Base-by-base conservation (phyloP, 23 red algal species). In the Gracilaria caudata region DNA sequence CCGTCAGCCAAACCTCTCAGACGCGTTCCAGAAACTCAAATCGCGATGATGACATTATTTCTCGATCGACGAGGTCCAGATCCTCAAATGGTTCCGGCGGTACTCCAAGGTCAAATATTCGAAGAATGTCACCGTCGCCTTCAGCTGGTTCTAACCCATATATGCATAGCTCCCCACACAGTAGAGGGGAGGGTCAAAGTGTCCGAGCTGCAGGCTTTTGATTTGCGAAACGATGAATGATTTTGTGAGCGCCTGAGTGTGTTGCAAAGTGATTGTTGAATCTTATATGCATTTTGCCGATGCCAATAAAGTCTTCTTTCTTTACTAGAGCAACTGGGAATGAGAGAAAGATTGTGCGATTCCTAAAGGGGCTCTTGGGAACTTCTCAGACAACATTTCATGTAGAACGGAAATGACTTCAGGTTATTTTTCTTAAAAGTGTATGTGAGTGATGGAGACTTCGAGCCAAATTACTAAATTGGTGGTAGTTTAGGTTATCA, bases 81-180 rank as follows among this genome's bases (percentile, higher is more conserved):
- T 55, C 82, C 28, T 86, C 82, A 38, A 47, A 86, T 26, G 82
- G 65, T 73, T 86, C 82, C 7, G 82, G 82, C 41, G 82, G 82
- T 26, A 45, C 82, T 56, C 82, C 64, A 40, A 61, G 82, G 30
- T 86, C 82, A 26, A 80, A 80, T 19, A 43, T 10, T 12, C 61
- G 61, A 66, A 43, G 70, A 43, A 75, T 47, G 38, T 24, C 39
- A 49, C 43, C 70, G 4, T 49, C 70, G 7, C 3, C 70, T 0
- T 49, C 70, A 24, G 23, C 19, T 28, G 70, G 70, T 25, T 75
- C 70, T 0, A 47, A 75, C 35, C 70, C 39, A 21, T 75, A 75
- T n/a, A 75, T 75, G 70, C 70, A 75, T 29, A 75, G 70, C 40
- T 75, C 70, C 43, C 70, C 70, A 26, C 70, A 80, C 51, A 44